Evolutionary conservation across 2,329 filamentous ascomycete species (phyloP).

Genomic region (Xylariaceae sp.): DNA sequence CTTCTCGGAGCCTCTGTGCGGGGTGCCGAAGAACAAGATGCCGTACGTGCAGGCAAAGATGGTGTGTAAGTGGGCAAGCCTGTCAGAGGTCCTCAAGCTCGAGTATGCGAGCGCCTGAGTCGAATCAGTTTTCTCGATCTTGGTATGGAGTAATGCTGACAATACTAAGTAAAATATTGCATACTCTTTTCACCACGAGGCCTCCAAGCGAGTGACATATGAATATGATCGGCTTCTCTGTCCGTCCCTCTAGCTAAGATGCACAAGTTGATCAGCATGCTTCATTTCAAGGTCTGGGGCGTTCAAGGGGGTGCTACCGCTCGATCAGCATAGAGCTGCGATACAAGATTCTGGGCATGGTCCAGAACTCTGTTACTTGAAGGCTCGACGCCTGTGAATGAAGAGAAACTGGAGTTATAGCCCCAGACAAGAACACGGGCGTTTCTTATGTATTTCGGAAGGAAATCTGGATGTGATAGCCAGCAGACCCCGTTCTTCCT

Average conservation of each 20-base stretch:
- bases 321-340: constrained; percentile 30
- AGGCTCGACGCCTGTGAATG: constrained; percentile 6
- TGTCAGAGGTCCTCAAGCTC: constrained; percentile 14
- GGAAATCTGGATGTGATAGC: constrained; percentile 30
- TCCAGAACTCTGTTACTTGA: constrained; percentile 27
- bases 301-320: constrained; percentile 22
- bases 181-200: constrained; percentile 32
- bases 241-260: constrained; percentile 20
- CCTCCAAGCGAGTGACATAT: constrained; percentile 36
- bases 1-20: constrained; percentile 5
- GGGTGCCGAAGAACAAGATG: constrained; percentile 12
- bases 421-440: constrained; percentile 30
- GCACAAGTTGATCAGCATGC: constrained; percentile 29
- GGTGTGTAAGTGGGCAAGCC: constrained; percentile 26
- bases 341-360: constrained; percentile 33
- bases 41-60: constrained; percentile 25
- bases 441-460: constrained; percentile 22
- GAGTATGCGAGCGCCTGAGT: constrained; percentile 27
- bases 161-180: too few relatives aligned
- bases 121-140: too few relatives aligned
- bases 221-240: constrained; percentile 32
- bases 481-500: constrained; percentile 24
- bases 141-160: too few relatives aligned
- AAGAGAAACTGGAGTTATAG: constrained; percentile 27
- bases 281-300: constrained; percentile 20